Base-by-base conservation (phyloP, 2,329 filamentous ascomycete genomes). In the Colletotrichum gigasporum region DNA sequence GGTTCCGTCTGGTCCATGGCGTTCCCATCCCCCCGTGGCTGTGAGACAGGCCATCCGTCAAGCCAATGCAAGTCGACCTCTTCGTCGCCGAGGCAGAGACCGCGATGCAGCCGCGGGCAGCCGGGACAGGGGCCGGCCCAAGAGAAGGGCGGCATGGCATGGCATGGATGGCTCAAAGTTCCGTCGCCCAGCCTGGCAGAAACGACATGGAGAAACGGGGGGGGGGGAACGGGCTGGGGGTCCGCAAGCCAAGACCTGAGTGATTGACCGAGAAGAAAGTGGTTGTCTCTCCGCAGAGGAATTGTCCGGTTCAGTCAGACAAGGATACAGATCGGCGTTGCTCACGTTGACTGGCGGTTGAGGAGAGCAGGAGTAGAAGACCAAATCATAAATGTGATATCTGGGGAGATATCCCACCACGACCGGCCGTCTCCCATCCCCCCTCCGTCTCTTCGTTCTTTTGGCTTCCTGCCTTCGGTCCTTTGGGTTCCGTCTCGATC, bases 221-320 rank as follows among this genome's bases (percentile, higher is more conserved):
- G 24, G 39, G 22, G n/a, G 51, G 34, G 18, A n/a, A n/a, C n/a
- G n/a, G n/a, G n/a, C n/a, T n/a, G n/a, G n/a, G 18, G 42, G 37
- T 34, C 45, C 28, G 28, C 39, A 24, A 50, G 54, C 54, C 55
- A 53, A 60, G 55, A 59, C 59, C 57, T 24, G 34, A 42, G 42
- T 47, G 34, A 59, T 47, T 30, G 20, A 22, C 18, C 41, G 14
- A 47, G 37, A 59, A 53, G 58, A 56, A 62, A 62, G 58, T 16
- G 30, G 28, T 11, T 24, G 58, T 42, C 42, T 60, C 47, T 47
- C 55, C 39, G 34, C 28, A 35, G 28, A 30, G n/a, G 44, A 42
- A 16, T 32, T 54, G n/a, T 47, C 55, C 39, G 45, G 47, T 61
- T 61, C 32, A 60, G 60, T 11, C n/a, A n/a, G n/a, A n/a, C n/a